Base-by-base conservation (phyloP, 2,329 filamentous ascomycete species). In the Pseudopyricularia javanii region DNA sequence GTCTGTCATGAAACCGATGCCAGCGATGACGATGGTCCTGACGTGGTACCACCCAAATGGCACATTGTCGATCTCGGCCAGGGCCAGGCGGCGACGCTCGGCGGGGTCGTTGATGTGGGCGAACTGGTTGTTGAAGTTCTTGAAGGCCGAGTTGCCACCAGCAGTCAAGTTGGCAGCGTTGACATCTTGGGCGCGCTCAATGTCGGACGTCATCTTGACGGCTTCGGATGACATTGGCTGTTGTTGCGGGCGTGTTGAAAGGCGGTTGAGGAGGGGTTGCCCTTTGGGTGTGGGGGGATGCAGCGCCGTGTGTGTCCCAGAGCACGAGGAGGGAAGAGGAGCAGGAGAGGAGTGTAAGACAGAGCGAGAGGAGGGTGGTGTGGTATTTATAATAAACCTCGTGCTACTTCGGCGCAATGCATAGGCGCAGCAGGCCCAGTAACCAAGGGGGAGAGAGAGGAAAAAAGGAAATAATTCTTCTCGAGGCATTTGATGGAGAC, bases 1-100 rank as follows among this genome's bases (percentile, higher is more conserved):
- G 64, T 91, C 88, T 15, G 88, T 91, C 69, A 93, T 93, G 79
- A 94, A 93, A 60, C 88, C 88, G 56, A 91, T 85, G 61, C 88
- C 88, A 30, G 87, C 87, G 24, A 91, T 87, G 8, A 87, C 70
- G 52, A 87, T 79, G 54, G 87, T 85, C 40, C 87, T 79, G 54
- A 91, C 79, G 63, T 93, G 88, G 64, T 90, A 88, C 86, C 87
- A 91, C 62, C 87, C 85, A 56, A 91, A 91, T 3, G 83, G 83
- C 9, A 86, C 86, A 70, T 85, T 85, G 71, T 91, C 87, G 59
- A 91, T 85, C 68, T 91, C 85, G 35, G 86, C 85, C 51, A 93
- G 83, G 43, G 88, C 88, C 32, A 88, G 80, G 57, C 87, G 80
- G 59, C 88, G 78, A 53, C 87, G 83, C 74, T 91, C 86, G 59